Conservation (phyloP, 2,329 filamentous ascomycete genomes). For the Fonsecaea monophora region DNA sequence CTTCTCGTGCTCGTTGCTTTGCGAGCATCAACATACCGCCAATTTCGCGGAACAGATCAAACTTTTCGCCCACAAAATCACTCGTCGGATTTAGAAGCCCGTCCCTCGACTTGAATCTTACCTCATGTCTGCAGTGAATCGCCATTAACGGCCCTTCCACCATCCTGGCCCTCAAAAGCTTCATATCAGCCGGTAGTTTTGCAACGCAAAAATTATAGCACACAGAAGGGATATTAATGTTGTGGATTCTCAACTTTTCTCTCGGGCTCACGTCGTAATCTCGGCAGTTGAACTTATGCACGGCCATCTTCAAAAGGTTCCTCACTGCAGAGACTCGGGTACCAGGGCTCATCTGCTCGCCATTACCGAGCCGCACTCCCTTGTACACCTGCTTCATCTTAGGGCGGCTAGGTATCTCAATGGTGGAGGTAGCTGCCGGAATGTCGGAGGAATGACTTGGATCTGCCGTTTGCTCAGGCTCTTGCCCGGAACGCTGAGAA, state of each 20-base stretch:
- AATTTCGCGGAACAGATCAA: slow-evolving; percentile 65
- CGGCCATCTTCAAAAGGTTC: slow-evolving; percentile 63
- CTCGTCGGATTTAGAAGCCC: slow-evolving; percentile 24
- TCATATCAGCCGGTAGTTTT: slow-evolving; percentile 60
- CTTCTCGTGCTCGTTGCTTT: slow-evolving; percentile 66
- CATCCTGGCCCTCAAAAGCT: slow-evolving; percentile 60
- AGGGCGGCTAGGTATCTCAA: slow-evolving; percentile 27
- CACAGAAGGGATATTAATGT: slow-evolving; percentile 58
- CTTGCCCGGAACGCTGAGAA: background rate
- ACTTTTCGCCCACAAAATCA: slow-evolving; percentile 47
- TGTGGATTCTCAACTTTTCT: slow-evolving; percentile 53
- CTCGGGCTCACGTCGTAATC: slow-evolving; percentile 55
- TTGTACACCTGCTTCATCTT: slow-evolving; percentile 54
- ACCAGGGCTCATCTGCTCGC: slow-evolving; percentile 64
- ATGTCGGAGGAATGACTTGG: background rate
- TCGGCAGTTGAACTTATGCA: slow-evolving; percentile 65
- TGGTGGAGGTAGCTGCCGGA: slow-evolving; percentile 36
- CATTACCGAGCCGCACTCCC: slow-evolving; percentile 64
- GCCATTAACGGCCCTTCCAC: slow-evolving; percentile 65
- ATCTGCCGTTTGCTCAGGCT: background rate
- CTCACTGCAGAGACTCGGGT: slow-evolving; percentile 63
- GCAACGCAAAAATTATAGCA: slow-evolving; percentile 63
- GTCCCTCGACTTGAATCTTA: slow-evolving; percentile 54
- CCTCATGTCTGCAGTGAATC: slow-evolving; percentile 62
- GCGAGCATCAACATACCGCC: slow-evolving; percentile 64